Conservation (phyloP, 768 basidiomycete species). For the Nevesoporus exiguus region DNA sequence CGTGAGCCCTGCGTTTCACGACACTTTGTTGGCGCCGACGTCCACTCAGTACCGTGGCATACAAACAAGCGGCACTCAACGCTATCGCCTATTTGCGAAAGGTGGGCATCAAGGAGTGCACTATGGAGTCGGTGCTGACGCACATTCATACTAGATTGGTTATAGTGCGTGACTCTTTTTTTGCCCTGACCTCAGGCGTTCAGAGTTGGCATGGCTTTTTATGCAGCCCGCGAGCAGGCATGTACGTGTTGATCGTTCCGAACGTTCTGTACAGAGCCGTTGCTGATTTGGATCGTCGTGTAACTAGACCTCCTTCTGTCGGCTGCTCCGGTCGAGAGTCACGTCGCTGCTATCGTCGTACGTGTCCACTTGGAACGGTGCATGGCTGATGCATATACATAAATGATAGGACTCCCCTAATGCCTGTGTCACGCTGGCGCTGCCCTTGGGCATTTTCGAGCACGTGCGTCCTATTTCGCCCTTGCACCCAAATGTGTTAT, state of each 20-base stretch:
- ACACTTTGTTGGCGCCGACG: background rate
- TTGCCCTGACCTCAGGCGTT: background rate
- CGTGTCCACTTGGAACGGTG: conserved; percentile 17
- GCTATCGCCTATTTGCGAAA: conserved; percentile 71
- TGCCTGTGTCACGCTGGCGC: conserved; percentile 69
- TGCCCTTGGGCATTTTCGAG: conserved; percentile 78
- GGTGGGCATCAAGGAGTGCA: conserved; percentile 30
- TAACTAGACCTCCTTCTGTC: conserved; percentile 59
- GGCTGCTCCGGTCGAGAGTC: conserved; percentile 67
- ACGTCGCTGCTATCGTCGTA: conserved; percentile 68
- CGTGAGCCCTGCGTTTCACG: conserved; percentile 37
- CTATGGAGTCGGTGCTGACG: background rate
- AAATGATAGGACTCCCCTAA: conserved; percentile 63
- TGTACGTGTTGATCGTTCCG: conserved; percentile 40
- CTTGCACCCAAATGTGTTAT: background rate
- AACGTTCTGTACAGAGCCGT: background rate
- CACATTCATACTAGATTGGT: conserved; percentile 47
- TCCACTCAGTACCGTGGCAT: conserved; percentile 58
- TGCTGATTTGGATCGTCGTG: background rate
- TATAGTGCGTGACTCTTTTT: conserved; percentile 50
- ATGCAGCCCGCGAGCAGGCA: conserved; percentile 71
- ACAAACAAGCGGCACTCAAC: conserved; percentile 77
- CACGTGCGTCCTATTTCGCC: conserved; percentile 40
- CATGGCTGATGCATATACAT: background rate
- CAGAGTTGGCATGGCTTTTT: background rate